Evolutionary conservation across 306 rosid genomes (phyloP), one percentile per base, ranked within the genome.

Genomic region (Fragaria ananassa): DNA sequence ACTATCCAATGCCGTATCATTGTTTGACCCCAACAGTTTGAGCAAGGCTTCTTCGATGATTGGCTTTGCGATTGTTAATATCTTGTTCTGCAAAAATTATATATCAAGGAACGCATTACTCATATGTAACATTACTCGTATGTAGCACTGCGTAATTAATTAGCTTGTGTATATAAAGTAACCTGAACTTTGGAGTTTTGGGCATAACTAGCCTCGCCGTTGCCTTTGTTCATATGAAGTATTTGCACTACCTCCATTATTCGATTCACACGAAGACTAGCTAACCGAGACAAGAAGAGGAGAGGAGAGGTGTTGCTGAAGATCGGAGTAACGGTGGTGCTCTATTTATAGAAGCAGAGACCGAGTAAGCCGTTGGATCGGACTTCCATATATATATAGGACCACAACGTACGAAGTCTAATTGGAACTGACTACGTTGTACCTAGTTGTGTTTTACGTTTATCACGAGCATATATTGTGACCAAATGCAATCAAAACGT

Each of bases 211-310:
- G 87, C 79, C 21, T 81, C 86, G 2, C 88, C 97, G 1, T 23
- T 76, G 2, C 96, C 97, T 70, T 86, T 84, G 88, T 88, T 93
- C 98, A 91, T 93, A 87, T 81, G 92, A 62, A 91, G 81, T 4
- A 84, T 63, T 78, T 84, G 83, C 25, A 63, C 19, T 2, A 78
- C 81, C 79, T 89, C 82, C 96, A 93, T 93, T 9, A 27, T 27
- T 35, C n/a, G 35, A 3, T 31, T 12, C 19, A 1, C 10, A 27
- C 19, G 66, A 10, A 37, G 19, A 6, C 25, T 6, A 31, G 34
- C 34, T 31, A 8, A 34, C 23, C 13, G 23, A 64, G 45, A 7
- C 17, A 14, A 34, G 42, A 39, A 62, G 68, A 31, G 44, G 14
- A 37, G 14, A 60, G 65, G 9, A 23, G 64, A 61, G 19, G 7